Evolutionary conservation across 805 yeast genomes (phyloP), one percentile per base, ranked within the genome.

Genomic region (Suhomyces xylopsoci): DNA sequence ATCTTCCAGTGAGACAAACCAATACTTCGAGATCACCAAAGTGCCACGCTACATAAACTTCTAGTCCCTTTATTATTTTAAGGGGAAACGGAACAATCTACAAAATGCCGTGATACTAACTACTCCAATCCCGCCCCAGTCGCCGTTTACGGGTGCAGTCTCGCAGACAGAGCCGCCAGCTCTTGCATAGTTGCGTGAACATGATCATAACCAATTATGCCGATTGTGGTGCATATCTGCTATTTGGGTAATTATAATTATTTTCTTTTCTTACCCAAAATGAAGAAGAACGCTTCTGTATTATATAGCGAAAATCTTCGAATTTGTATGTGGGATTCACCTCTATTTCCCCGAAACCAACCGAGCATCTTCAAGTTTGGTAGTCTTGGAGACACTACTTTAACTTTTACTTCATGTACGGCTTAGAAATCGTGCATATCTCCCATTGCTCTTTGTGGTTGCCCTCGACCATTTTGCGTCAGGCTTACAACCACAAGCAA

Each of bases 401-500:
- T 7, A n/a, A 17, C 9, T 38, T 38, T 38, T 9, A 25, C 28
- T 22, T n/a, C 45, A 14, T 44, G 47, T 44, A 26, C 47, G 47
- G 36, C 47, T 24, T 26, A 26, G 34, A 17, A 26, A 44, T 15
- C 7, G 47, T 44, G 47, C 47, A 26, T 44, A 15, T 15, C 3
- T 19, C 17, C 17, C 36, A 17, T 44, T 44, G 47, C 47, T 44
- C 26, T 42, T 44, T 44, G 47, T 24, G 32, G 26, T 24, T n/a
- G 28, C 36, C 20, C 42, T 17, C 24, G 42, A 20, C 30, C 12
- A 17, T 42, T 42, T 17, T 20, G 24, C 45, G 12, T 24, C 45
- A 20, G 45, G 28, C 45, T 42, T 24, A 42, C 45, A 24, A 24
- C 45, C 45, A 42, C 28, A 20, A 42, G 45, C 45, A 42, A 42